These are phyloP conservation scores for Beta macrorhiza DNA, from an alignment of 179 eudicot genomes.

Conservation along the genomic window DNA sequence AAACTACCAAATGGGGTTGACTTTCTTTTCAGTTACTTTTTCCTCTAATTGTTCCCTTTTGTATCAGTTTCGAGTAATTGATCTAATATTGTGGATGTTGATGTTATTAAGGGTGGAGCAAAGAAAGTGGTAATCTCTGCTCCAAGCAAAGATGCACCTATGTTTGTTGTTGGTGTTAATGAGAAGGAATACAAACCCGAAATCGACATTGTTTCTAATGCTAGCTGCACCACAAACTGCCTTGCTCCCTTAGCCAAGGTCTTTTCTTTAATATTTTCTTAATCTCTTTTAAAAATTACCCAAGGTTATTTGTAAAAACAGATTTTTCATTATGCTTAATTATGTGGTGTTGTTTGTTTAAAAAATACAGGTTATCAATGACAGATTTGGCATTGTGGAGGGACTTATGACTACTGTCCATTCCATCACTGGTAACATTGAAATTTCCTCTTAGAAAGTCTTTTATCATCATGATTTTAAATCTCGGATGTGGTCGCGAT, in stretches of 20 bases:
- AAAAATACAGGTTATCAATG: conserved; percentile 52
- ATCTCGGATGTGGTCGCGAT: neutral
- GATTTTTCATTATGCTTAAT: neutral
- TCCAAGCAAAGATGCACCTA: conserved; percentile 84
- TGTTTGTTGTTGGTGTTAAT: conserved; percentile 88
- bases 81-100: conserved; percentile 4
- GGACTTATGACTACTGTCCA: conserved; percentile 81
- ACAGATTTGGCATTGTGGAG: conserved; percentile 80
- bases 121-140: conserved; percentile 83
- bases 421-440: conserved; percentile 59
- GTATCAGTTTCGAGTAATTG: neutral
- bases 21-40: too few species aligned
- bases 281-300: neutral
- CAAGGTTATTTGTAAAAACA: neutral
- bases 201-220: conserved; percentile 68
- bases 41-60: neutral
- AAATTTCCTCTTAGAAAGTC: neutral
- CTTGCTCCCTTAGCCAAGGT: conserved; percentile 87
- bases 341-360: neutral
- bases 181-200: conserved; percentile 73
- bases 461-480: neutral
- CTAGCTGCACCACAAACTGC: conserved; percentile 81
- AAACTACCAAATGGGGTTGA: neutral
- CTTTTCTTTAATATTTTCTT: neutral
- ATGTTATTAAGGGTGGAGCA: conserved; percentile 64